These are phyloP conservation scores for Aspergillus mulundensis DNA, from an alignment of 495 filamentous ascomycete species.

Conservation along the genomic window DNA sequence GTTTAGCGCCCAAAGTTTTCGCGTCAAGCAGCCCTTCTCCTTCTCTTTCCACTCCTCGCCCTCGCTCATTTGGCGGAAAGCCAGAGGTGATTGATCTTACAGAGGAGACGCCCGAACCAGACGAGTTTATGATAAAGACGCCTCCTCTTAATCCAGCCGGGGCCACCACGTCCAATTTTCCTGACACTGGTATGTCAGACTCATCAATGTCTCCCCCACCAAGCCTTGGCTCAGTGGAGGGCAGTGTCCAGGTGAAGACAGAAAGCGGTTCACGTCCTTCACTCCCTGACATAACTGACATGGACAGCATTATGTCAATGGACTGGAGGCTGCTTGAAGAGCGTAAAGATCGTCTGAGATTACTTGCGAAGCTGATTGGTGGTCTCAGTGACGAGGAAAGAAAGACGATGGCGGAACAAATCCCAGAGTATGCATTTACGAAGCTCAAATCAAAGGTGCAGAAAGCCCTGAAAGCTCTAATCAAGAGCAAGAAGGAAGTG, in stretches of 20 bases:
- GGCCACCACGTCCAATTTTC: neutral
- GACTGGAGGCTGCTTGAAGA: conserved; percentile 23
- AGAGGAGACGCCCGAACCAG: conserved; percentile 18
- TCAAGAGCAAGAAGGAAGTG: conserved; percentile 5
- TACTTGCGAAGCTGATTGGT: conserved; percentile 26
- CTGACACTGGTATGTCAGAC: neutral
- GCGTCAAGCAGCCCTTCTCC: conserved; percentile 14
- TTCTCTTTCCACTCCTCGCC: neutral
- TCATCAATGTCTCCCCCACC: conserved; percentile 18
- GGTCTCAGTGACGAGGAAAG: conserved; percentile 17
- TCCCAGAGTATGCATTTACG: conserved; percentile 10
- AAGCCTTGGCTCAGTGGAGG: conserved; percentile 5
- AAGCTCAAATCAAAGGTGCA: conserved; percentile 2
- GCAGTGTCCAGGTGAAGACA: neutral
- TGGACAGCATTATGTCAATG: conserved; percentile 20
- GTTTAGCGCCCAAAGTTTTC: conserved; percentile 3
- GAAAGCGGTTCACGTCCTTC: neutral
- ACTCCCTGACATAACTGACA: conserved; percentile 25
- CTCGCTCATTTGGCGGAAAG: neutral
- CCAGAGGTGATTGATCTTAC: conserved; percentile 31
- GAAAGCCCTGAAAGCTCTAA: conserved; percentile 14
- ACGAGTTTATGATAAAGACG: conserved; percentile 24
- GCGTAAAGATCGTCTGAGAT: conserved; percentile 28
- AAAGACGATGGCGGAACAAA: conserved; percentile 4
- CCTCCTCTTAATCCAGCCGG: conserved; percentile 28